phyloP scores from a whole-genome alignment of 2,329 filamentous ascomycete species.

The Moelleriella libera region DNA sequence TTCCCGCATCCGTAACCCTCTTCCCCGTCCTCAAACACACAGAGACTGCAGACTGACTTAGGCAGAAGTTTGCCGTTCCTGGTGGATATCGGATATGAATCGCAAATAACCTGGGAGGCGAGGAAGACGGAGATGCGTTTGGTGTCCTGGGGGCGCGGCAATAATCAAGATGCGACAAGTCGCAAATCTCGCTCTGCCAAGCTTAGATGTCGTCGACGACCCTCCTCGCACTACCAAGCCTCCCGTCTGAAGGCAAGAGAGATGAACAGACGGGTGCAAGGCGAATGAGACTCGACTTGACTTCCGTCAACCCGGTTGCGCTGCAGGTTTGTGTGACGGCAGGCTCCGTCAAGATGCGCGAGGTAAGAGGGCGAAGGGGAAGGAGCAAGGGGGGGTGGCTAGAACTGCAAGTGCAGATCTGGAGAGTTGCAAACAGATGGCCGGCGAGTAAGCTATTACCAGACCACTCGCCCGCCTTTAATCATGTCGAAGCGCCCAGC shows the following conservation, averaged over 20 bases:
- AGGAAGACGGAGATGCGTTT: too few relatives aligned
- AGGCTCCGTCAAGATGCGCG: constrained; percentile 1
- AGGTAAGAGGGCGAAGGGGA: neutral
- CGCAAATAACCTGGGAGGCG: too few relatives aligned
- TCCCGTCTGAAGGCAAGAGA: constrained; percentile 2
- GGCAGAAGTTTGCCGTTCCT: too few relatives aligned
- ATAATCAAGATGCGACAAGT: constrained; percentile 6
- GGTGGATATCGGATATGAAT: too few relatives aligned
- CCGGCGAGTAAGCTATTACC: too few relatives aligned
- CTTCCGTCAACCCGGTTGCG: constrained; percentile 9
- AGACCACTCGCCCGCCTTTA: too few relatives aligned
- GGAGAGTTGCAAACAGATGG: too few relatives aligned
- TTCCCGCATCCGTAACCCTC: neutral
- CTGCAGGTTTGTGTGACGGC: constrained; percentile 10
- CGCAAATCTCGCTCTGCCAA: constrained; percentile 8
- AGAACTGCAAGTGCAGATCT: neutral
- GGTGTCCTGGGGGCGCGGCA: neutral
- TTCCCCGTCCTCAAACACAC: neutral
- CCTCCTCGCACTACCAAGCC: constrained; percentile 3
- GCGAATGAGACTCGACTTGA: constrained; percentile 6
- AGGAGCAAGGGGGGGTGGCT: neutral
- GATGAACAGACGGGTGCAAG: constrained; percentile 3
- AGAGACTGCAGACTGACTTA: too few relatives aligned
- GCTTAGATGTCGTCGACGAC: neutral
- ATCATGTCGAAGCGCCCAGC: neutral